Percentiles rank a stretch among this genome's conserved stretches.
Conservation (phyloP, 768 basidiomycete species). For the Dacryopinax spathularia region DNA sequence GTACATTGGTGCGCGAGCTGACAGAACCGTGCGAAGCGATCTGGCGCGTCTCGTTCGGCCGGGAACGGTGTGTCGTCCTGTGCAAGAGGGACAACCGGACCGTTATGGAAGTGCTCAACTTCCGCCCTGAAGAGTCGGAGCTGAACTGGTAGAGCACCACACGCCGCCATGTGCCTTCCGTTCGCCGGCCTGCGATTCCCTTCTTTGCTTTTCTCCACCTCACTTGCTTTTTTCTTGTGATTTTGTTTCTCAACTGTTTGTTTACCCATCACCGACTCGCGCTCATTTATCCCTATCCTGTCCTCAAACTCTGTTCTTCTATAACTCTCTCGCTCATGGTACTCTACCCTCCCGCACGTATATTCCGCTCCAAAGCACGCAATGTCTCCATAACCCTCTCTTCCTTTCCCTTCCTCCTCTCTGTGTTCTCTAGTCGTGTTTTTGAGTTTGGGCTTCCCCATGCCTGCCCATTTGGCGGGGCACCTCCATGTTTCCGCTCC, state of each 20-base stretch:
- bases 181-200: background rate
- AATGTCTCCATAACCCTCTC: background rate
- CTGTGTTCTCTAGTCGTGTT: background rate
- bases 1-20: slow-evolving; percentile 59
- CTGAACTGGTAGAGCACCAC: background rate
- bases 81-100: slow-evolving; percentile 70
- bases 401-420: background rate
- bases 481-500: background rate
- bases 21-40: slow-evolving; percentile 64
- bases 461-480: background rate
- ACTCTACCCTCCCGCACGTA: too few species aligned
- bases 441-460: too few species aligned
- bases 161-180: background rate
- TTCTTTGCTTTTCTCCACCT: background rate
- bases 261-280: background rate
- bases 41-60: slow-evolving; percentile 71
- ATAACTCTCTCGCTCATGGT: too few species aligned
- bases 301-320: background rate
- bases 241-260: background rate
- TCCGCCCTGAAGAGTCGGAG: slow-evolving; percentile 20
- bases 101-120: slow-evolving; percentile 76
- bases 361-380: background rate
- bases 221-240: background rate
- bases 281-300: background rate
- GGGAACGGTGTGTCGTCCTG: slow-evolving; percentile 63